Percentiles rank a stretch among this genome's conserved stretches.
These are phyloP conservation scores for Hericium erinaceus DNA, from an alignment of 768 basidiomycete species.

Conservation along the genomic window DNA sequence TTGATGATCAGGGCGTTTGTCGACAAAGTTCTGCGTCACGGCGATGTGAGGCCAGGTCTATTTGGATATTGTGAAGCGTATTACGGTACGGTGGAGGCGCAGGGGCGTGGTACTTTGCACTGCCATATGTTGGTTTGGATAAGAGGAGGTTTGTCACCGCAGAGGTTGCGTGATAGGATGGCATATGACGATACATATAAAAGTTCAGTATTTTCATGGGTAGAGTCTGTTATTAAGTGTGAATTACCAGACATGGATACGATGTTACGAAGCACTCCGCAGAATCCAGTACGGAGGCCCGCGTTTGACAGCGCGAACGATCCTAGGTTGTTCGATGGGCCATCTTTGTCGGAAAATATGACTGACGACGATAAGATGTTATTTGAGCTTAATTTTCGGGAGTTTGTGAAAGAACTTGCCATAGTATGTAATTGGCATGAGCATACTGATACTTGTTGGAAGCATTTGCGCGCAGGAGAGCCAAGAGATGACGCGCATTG, in stretches of 20 bases:
- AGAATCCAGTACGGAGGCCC: not conserved
- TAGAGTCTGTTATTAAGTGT: constrained; percentile 21
- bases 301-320: no score
- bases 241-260: constrained; percentile 11
- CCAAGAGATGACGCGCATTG: constrained; percentile 9
- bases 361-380: no score
- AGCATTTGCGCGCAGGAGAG: constrained; percentile 21
- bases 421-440: constrained; percentile 23
- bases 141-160: constrained; percentile 7
- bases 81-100: constrained; percentile 30
- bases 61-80: constrained; percentile 25
- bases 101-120: constrained; percentile 19
- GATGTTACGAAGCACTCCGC: not conserved
- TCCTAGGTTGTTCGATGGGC: no score
- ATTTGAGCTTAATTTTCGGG: not conserved
- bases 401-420: constrained; percentile 10
- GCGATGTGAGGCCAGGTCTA: constrained; percentile 18
- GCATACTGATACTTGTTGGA: constrained; percentile 29
- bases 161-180: not conserved
- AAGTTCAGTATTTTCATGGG: constrained; percentile 10
- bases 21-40: constrained; percentile 9
- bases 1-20: constrained; percentile 30
- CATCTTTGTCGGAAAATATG: no score
- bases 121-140: constrained; percentile 35
- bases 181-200: constrained; percentile 14